Conservation (phyloP, 257 asterid species). For the Echites panduratus region DNA sequence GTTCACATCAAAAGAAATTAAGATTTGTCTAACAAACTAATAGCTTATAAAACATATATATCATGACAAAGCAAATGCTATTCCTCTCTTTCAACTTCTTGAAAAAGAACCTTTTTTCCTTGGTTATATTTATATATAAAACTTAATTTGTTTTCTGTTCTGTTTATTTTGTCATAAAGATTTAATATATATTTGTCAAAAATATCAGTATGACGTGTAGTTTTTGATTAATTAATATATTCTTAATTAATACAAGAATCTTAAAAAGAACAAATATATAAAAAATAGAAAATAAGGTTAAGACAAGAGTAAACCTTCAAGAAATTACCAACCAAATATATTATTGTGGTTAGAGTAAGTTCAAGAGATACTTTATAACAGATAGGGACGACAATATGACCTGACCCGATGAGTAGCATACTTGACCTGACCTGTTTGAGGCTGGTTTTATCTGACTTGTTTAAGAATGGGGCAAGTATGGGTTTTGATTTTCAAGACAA, state of each 20-base stretch:
- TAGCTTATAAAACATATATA: background rate
- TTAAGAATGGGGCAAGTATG: too few relatives aligned
- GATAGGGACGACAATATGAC: too few relatives aligned
- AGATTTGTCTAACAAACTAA: background rate
- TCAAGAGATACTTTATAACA: background rate
- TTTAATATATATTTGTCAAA: too few relatives aligned
- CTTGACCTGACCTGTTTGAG: too few relatives aligned
- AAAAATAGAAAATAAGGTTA: background rate
- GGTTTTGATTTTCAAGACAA: too few relatives aligned
- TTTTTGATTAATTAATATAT: too few relatives aligned
- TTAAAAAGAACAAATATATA: background rate
- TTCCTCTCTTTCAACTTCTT: too few relatives aligned
- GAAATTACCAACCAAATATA: constrained; percentile 10
- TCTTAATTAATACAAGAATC: background rate
- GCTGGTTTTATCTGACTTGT: too few relatives aligned
- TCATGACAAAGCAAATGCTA: constrained; percentile 21
- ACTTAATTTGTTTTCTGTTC: background rate
- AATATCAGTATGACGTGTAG: too few relatives aligned
- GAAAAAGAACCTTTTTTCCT: background rate
- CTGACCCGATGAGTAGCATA: too few relatives aligned
- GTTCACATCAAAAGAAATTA: constrained; percentile 9
- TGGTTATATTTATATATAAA: constrained; percentile 36
- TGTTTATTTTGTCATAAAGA: too few relatives aligned
- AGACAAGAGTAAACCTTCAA: constrained; percentile 16
- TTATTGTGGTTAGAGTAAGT: background rate